Base-by-base conservation (phyloP, 805 yeast genomes). In the Pichia californica region DNA sequence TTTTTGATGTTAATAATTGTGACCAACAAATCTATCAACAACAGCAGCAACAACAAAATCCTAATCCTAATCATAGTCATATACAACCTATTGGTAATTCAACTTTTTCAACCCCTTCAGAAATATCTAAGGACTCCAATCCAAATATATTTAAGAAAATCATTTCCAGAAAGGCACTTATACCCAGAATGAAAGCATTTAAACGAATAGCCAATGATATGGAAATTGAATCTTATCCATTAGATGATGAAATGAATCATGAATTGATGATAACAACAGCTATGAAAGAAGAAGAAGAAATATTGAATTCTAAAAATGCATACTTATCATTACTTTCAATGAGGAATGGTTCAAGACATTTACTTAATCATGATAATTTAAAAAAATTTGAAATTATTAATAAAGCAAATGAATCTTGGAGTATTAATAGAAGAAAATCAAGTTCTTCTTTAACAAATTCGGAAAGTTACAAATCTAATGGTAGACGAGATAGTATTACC, bases 341-440 rank as follows among this genome's bases (percentile, higher is more conserved):
- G 15, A 36, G 27, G 14, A 42, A 49, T 10, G 38, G 37, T 26
- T 15, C 38, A 3, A 16, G 23, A 10, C n/a, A 35, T 13, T 21
- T 36, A 5, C 23, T 47, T 11, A 47, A 48, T 21, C 45, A 56
- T 7, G 62, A 58, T 37, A 51, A 49, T 31, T 41, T 59, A 36
- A 59, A 59, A 37, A 54, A 57, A 43, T 61, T 56, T 42, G 68
- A 64, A 31, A 49, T 66, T 16, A 61, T 66, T 20, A 60, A 57
- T 40, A 57, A 52, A 41, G 66, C 67, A 5, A 66, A 66, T 45
- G 60, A 62, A 42, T 48, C 61, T 1, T 66, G 70, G 70, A 66
- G 55, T 36, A 54, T 58, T 29, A 53, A 52, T 36, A 52, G 56
- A 15, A 32, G 47, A 10, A 49, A 46, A 19, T 45, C 52, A n/a